Conservation (phyloP, 257 asterid species). For the Anisodus tanguticus region DNA sequence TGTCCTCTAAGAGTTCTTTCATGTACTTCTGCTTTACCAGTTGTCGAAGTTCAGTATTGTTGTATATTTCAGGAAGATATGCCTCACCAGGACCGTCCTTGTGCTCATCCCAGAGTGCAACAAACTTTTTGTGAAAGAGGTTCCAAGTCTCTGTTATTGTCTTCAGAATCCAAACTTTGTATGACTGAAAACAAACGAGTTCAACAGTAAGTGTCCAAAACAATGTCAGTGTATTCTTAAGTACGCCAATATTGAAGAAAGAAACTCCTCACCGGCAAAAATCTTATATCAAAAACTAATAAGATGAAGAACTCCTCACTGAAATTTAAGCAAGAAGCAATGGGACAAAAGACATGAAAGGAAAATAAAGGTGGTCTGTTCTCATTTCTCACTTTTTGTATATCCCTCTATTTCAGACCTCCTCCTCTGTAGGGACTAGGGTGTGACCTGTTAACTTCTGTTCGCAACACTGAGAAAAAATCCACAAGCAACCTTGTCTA, state of each 20-base stretch:
- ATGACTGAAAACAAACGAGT: conserved; percentile 49
- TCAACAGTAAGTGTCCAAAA: background rate
- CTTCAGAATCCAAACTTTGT: conserved; percentile 81
- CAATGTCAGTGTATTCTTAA: background rate
- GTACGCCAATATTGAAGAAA: background rate
- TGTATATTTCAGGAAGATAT: conserved; percentile 82
- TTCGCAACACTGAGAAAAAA: background rate
- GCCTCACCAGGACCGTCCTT: conserved; percentile 95
- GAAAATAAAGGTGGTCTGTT: conserved; percentile 5
- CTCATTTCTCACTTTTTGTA: background rate
- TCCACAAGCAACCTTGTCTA: background rate
- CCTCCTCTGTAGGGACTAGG: background rate
- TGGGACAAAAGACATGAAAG: background rate
- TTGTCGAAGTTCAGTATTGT: conserved; percentile 62
- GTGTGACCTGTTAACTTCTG: conserved; percentile 15
- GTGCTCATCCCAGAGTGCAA: conserved; percentile 88
- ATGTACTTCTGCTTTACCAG: conserved; percentile 66
- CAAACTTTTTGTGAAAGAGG: conserved; percentile 74
- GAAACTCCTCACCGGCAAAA: background rate
- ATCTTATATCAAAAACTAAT: background rate
- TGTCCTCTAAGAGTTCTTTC: conserved; percentile 78
- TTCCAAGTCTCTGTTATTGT: conserved; percentile 89
- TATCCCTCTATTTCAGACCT: conserved; percentile 9
- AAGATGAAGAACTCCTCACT: background rate
- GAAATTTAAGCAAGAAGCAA: background rate